phyloP scores from a whole-genome alignment of 768 basidiomycete species.

The Leccinum fibrillosum region DNA sequence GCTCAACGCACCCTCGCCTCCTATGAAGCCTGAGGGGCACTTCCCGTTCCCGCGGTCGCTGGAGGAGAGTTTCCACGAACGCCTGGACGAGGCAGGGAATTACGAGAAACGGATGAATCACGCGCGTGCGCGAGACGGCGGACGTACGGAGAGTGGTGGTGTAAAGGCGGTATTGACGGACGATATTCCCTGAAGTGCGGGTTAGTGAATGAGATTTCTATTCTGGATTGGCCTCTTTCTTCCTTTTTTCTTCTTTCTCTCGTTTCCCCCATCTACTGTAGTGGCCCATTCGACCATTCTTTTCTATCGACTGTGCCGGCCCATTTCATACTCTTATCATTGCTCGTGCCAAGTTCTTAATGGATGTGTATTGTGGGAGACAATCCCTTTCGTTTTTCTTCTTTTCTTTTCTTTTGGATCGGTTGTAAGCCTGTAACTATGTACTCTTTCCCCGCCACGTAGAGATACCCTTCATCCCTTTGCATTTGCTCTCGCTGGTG shows the following conservation, averaged over 20 bases:
- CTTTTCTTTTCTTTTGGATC: conserved; percentile 7
- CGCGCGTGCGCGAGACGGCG: conserved; percentile 72
- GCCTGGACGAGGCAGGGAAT: conserved; percentile 23
- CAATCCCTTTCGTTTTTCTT: background rate
- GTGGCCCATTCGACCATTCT: conserved; percentile 7
- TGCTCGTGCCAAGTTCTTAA: conserved; percentile 12
- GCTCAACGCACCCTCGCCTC: conserved; percentile 37
- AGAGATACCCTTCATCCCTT: conserved; percentile 28
- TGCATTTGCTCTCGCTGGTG: background rate
- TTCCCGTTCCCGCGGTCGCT: conserved; percentile 65
- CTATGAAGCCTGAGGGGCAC: conserved; percentile 35
- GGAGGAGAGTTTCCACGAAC: conserved; percentile 34
- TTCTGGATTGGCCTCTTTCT: conserved; percentile 6
- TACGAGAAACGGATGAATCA: conserved; percentile 62
- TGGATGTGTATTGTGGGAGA: conserved; percentile 21
- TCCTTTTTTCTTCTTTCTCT: conserved; percentile 1
- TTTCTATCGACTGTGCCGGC: conserved; percentile 5
- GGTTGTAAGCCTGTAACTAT: conserved; percentile 22
- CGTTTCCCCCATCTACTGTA: conserved; percentile 5
- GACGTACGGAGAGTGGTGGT: conserved; percentile 84
- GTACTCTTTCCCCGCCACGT: conserved; percentile 15
- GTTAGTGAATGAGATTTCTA: conserved; percentile 11
- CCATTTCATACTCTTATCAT: conserved; percentile 11
- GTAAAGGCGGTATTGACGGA: conserved; percentile 68
- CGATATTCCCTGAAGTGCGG: conserved; percentile 19